A percentile compares a stretch with the other conserved stretches of the same genome.
Evolutionary conservation across 225 moss, liverwort and hornwort species (phyloP).

Genomic region (Sphagnum tenellum): DNA sequence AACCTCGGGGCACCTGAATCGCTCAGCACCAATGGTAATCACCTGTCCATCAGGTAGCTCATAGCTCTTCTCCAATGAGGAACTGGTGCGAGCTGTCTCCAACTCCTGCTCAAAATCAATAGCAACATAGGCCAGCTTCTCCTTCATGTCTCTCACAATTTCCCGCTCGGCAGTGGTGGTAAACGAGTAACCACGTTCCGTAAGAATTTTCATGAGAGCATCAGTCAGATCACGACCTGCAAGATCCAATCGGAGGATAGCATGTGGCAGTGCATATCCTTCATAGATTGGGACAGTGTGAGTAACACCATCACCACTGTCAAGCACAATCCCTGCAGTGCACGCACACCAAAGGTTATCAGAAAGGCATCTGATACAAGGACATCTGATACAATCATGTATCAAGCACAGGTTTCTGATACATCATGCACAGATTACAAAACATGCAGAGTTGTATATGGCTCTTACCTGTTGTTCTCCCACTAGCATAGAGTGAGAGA

Average conservation of each 20-base stretch:
- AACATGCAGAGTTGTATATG: no score
- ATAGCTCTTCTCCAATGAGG: constrained; percentile 63
- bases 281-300: constrained; percentile 62
- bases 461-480: constrained; percentile 49
- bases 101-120: constrained; percentile 55
- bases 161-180: constrained; percentile 93
- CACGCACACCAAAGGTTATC: background rate
- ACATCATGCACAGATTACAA: background rate
- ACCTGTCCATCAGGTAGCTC: constrained; percentile 83
- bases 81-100: constrained; percentile 43
- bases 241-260: constrained; percentile 92
- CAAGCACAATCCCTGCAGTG: constrained; percentile 41
- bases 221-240: constrained; percentile 97
- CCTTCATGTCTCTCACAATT: constrained; percentile 98
- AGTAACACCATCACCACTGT: constrained; percentile 57
- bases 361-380: background rate
- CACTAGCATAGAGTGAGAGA: constrained; percentile 51
- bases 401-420: no score
- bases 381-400: background rate
- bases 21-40: constrained; percentile 70
- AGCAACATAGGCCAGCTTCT: constrained; percentile 68
- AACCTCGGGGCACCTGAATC: constrained; percentile 53
- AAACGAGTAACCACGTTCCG: constrained; percentile 96
- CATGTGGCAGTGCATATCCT: constrained; percentile 88
- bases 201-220: constrained; percentile 92